Percentiles rank a stretch among this genome's conserved stretches.
Evolutionary conservation across 2,329 filamentous ascomycete species (phyloP).

Genomic region (Dactylonectria macrodidyma): DNA sequence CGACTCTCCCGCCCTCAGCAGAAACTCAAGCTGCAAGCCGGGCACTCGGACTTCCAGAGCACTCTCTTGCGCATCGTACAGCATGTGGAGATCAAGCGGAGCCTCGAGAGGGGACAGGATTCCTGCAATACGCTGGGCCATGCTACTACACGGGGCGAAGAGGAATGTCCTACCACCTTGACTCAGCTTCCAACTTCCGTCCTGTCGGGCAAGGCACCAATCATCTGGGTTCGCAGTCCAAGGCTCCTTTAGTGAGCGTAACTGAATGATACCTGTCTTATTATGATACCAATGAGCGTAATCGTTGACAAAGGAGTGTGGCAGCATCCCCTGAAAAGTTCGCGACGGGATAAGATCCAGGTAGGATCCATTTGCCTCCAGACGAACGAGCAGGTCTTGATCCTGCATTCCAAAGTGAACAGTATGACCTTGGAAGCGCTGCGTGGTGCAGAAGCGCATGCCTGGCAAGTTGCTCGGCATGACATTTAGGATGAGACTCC

Average conservation of each 20-base stretch:
- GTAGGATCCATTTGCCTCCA: slow-evolving; percentile 19
- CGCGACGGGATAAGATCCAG: slow-evolving; percentile 53
- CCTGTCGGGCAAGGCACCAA: slow-evolving; percentile 45
- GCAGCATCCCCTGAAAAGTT: slow-evolving; percentile 50
- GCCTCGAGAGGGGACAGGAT: slow-evolving; percentile 29
- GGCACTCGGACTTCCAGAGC: slow-evolving; percentile 21
- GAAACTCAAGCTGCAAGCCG: slow-evolving; percentile 44
- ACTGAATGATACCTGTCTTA: slow-evolving; percentile 48
- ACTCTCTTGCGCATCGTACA: not conserved
- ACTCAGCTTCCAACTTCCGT: slow-evolving; percentile 27
- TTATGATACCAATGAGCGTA: slow-evolving; percentile 64
- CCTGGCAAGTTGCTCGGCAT: slow-evolving; percentile 37
- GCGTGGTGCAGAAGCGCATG: slow-evolving; percentile 59
- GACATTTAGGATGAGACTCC: slow-evolving; percentile 30
- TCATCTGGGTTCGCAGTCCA: slow-evolving; percentile 44
- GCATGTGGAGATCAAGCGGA: slow-evolving; percentile 25
- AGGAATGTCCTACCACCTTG: not conserved
- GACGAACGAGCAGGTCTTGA: slow-evolving; percentile 53
- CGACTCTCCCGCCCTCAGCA: not conserved
- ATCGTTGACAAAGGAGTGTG: slow-evolving; percentile 54
- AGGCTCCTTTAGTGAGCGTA: slow-evolving; percentile 45
- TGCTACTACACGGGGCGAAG: not conserved
- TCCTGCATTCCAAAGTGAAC: slow-evolving; percentile 54
- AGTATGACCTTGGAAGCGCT: slow-evolving; percentile 40
- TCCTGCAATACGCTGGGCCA: slow-evolving; percentile 1